These are phyloP conservation scores for Leishmania tarentolae DNA, from an alignment of 208 protist genomes.

Conservation along the genomic window DNA sequence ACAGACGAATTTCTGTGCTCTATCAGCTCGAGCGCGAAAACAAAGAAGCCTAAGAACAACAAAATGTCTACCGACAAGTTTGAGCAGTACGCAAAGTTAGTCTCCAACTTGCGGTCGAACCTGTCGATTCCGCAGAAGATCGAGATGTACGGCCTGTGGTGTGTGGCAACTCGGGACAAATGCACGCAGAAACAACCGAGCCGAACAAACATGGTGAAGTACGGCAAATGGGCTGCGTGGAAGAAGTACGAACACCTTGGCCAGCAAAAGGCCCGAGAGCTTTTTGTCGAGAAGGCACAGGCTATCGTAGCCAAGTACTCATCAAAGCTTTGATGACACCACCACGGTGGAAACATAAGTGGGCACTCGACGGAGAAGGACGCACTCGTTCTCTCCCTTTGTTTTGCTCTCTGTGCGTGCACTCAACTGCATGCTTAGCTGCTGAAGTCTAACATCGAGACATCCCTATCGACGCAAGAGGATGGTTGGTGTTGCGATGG, in stretches of 20 bases:
- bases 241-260: constrained; percentile 75
- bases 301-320: constrained; percentile 30
- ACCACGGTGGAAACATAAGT: background rate
- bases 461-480: background rate
- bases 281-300: constrained; percentile 72
- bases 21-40: background rate
- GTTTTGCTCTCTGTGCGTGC: background rate
- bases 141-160: constrained; percentile 88
- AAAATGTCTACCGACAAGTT: constrained; percentile 47
- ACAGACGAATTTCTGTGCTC: background rate
- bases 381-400: background rate
- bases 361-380: background rate
- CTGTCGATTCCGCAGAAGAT: constrained; percentile 77
- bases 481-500: background rate
- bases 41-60: background rate
- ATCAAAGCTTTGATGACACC: constrained; percentile 53
- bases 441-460: background rate
- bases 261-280: constrained; percentile 72
- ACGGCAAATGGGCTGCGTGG: constrained; percentile 82
- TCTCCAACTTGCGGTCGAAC: constrained; percentile 39
- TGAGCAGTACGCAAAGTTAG: constrained; percentile 44
- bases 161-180: constrained; percentile 67
- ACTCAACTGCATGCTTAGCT: background rate
- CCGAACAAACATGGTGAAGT: constrained; percentile 56
- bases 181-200: constrained; percentile 63